These are phyloP conservation scores for Castanospermum australe DNA, from an alignment of 306 rosid species.

Conservation along the genomic window DNA sequence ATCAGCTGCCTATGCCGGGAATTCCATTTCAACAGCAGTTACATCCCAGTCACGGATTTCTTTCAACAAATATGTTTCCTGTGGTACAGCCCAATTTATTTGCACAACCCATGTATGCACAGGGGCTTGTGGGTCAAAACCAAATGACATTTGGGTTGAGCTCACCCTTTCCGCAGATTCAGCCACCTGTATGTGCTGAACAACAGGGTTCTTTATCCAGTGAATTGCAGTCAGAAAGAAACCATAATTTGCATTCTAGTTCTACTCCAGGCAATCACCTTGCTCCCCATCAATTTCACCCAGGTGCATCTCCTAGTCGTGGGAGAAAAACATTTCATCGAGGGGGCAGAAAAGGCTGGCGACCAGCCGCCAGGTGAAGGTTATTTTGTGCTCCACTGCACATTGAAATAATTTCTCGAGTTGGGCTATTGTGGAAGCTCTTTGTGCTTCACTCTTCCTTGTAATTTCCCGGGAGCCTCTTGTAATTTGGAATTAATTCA, in stretches of 20 bases:
- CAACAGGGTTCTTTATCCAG: slow-evolving; percentile 41
- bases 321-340: slow-evolving; percentile 52
- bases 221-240: slow-evolving; percentile 38
- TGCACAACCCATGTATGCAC: slow-evolving; percentile 42
- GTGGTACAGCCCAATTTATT: slow-evolving; percentile 41
- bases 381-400: background rate
- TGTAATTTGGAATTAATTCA: slow-evolving; percentile 5
- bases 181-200: slow-evolving; percentile 9
- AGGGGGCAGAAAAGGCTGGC: slow-evolving; percentile 56
- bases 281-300: slow-evolving; percentile 46
- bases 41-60: slow-evolving; percentile 36
- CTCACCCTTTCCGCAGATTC: slow-evolving; percentile 42
- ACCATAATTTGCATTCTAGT: slow-evolving; percentile 31
- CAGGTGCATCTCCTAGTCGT: slow-evolving; percentile 41
- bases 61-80: slow-evolving; percentile 29
- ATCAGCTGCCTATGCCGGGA: slow-evolving; percentile 52
- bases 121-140: slow-evolving; percentile 53
- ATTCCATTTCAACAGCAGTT: slow-evolving; percentile 55
- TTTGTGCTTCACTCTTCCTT: background rate
- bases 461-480: slow-evolving; percentile 17
- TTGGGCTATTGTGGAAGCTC: slow-evolving; percentile 19
- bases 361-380: slow-evolving; percentile 46
- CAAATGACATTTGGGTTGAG: slow-evolving; percentile 51
- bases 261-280: slow-evolving; percentile 30
- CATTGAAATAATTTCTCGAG: background rate